These are phyloP conservation scores for Bertia moriformis DNA, from an alignment of 2,329 filamentous ascomycete genomes.

Conservation along the genomic window DNA sequence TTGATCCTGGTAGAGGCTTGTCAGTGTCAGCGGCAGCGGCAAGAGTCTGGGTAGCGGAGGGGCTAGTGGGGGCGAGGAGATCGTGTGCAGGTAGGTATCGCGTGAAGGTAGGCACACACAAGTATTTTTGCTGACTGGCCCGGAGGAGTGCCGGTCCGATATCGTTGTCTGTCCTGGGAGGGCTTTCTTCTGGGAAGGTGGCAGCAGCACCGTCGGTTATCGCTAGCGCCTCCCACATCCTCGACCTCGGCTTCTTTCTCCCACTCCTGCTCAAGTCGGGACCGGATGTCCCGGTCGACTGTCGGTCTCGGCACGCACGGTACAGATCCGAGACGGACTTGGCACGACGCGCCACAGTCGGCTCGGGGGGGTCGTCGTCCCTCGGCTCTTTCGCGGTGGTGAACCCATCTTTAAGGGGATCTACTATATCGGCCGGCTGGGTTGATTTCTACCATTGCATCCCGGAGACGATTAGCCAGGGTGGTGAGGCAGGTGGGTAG, in stretches of 20 bases:
- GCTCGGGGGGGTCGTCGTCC: conserved; percentile 42
- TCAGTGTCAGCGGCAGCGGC: conserved; percentile 13
- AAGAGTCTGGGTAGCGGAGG: too few species aligned
- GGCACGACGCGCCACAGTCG: conserved; percentile 52
- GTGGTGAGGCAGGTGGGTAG: too few species aligned
- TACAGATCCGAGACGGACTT: conserved; percentile 71
- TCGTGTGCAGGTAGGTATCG: neutral
- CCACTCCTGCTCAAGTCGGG: too few species aligned
- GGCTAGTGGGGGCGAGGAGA: neutral
- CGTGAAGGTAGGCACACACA: conserved; percentile 39
- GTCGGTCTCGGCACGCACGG: too few species aligned
- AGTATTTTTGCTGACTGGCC: conserved; percentile 72
- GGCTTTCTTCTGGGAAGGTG: conserved; percentile 5
- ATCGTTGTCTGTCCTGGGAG: conserved; percentile 36
- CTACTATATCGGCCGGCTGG: too few species aligned
- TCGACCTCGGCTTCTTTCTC: conserved; percentile 24
- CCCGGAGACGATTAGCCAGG: too few species aligned
- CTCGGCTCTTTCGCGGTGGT: too few species aligned
- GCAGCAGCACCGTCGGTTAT: conserved; percentile 15
- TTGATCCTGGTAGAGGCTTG: conserved; percentile 68
- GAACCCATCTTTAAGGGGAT: too few species aligned
- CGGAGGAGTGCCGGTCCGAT: conserved; percentile 60
- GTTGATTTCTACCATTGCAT: too few species aligned
- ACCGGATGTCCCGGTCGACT: conserved; percentile 17
- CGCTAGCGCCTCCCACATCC: conserved; percentile 33